These are phyloP conservation scores for Coemansia sp. DNA, from an alignment of 192 early-diverging fungal species.

Conservation along the genomic window DNA sequence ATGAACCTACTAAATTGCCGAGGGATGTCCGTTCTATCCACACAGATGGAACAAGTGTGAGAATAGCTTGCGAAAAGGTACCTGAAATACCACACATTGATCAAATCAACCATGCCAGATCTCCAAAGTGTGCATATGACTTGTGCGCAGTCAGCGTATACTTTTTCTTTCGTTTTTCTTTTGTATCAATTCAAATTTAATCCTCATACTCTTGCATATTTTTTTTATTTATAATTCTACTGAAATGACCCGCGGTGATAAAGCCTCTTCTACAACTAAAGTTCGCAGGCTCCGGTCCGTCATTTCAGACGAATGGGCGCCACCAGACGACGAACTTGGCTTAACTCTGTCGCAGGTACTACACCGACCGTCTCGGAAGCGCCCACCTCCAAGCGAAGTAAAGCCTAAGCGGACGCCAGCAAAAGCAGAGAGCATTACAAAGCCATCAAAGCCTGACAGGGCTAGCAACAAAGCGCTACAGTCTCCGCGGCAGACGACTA, in stretches of 20 bases:
- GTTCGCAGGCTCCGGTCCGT: not conserved
- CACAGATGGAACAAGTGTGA: too few species aligned
- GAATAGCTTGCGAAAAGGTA: not conserved
- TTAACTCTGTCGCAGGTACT: slow-evolving; percentile 19
- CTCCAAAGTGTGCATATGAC: not conserved
- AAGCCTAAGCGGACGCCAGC: not conserved
- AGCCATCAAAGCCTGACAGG: not conserved
- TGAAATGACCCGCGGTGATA: not conserved
- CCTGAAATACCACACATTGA: not conserved
- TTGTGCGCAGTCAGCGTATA: not conserved
- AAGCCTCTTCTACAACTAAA: not conserved
- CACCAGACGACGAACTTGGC: slow-evolving; percentile 31
- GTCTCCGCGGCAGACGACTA: not conserved
- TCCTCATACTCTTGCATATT: not conserved
- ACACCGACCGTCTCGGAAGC: not conserved
- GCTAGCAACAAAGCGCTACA: not conserved
- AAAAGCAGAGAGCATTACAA: not conserved
- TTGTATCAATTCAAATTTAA: not conserved
- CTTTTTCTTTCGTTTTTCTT: not conserved
- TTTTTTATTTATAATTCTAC: not conserved
- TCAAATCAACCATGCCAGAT: not conserved
- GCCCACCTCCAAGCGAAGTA: too few species aligned
- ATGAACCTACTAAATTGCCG: not conserved
- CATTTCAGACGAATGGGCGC: slow-evolving; percentile 31
- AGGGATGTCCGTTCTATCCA: not conserved